phyloP scores from a whole-genome alignment of 805 yeast species.

The Metschnikowia gelsemii region DNA sequence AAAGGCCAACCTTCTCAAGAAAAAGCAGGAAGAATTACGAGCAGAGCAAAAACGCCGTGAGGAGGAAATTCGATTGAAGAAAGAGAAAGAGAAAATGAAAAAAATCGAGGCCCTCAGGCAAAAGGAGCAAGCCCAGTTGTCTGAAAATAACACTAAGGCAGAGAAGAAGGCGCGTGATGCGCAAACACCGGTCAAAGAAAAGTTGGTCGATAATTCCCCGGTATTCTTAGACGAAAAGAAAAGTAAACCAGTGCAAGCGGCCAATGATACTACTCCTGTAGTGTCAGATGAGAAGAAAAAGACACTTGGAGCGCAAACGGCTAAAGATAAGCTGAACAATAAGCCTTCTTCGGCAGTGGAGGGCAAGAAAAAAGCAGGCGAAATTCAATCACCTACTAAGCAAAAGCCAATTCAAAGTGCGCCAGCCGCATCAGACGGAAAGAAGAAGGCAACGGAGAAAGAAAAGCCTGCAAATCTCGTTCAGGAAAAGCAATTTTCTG shows the following conservation, averaged over 20 bases:
- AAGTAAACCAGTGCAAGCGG: too few species aligned
- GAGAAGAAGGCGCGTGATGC: background rate
- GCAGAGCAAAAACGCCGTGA: constrained; percentile 40
- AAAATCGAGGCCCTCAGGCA: constrained; percentile 32
- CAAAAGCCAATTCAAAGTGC: background rate
- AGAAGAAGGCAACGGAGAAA: background rate
- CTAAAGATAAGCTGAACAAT: background rate
- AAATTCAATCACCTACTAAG: background rate
- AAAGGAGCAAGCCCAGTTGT: constrained; percentile 14
- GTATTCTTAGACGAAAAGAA: background rate
- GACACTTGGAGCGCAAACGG: background rate
- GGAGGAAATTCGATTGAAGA: constrained; percentile 39
- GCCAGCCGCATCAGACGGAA: too few species aligned
- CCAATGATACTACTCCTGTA: background rate
- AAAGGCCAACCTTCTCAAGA: constrained; percentile 30
- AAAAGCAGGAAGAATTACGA: constrained; percentile 34
- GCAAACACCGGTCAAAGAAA: constrained; percentile 1
- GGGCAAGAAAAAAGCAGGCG: background rate
- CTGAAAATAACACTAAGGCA: constrained; percentile 8
- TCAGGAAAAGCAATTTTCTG: background rate
- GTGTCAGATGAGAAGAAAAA: background rate
- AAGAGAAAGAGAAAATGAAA: constrained; percentile 51
- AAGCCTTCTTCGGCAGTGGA: background rate
- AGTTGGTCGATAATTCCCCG: background rate
- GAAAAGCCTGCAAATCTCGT: background rate